Conservation (phyloP, 2,329 filamentous ascomycete genomes). For the Fusarium euwallaceae region DNA sequence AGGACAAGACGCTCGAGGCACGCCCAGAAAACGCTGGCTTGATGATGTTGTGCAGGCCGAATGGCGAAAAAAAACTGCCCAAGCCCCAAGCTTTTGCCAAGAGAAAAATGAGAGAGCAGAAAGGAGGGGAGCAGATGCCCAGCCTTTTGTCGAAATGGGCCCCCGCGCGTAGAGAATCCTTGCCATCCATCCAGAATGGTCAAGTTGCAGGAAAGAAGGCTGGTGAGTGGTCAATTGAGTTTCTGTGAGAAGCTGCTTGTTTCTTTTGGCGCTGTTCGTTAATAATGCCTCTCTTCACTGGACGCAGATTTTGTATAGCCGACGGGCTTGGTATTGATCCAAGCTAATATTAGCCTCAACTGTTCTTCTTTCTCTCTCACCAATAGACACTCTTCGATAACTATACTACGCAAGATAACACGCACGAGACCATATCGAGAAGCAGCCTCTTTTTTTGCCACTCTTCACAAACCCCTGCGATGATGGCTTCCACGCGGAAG, state of each 20-base stretch:
- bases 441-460: neutral
- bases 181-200: conserved; percentile 5
- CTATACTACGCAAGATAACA: neutral
- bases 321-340: conserved; percentile 9
- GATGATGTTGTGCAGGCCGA: neutral
- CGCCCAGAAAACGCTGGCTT: conserved; percentile 16
- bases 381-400: conserved; percentile 5
- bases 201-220: conserved; percentile 6
- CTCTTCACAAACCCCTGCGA: neutral
- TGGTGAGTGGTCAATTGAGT: conserved; percentile 12
- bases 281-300: conserved; percentile 1
- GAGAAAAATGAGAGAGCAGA: conserved; percentile 9
- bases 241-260: neutral
- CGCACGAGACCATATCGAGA: conserved; percentile 37
- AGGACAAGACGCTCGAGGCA: conserved; percentile 16
- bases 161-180: conserved; percentile 24
- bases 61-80: conserved; percentile 27
- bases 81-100: conserved; percentile 24
- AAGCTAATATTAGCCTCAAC: neutral
- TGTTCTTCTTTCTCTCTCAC: neutral
- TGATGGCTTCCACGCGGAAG: neutral
- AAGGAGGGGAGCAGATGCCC: conserved; percentile 7
- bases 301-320: neutral
- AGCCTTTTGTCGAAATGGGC: conserved; percentile 6
- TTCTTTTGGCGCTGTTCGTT: neutral